Evolutionary conservation across 169 alveolate genomes (phyloP), one percentile per base, ranked within the genome.

Genomic region (Eimeria praecox): DNA sequence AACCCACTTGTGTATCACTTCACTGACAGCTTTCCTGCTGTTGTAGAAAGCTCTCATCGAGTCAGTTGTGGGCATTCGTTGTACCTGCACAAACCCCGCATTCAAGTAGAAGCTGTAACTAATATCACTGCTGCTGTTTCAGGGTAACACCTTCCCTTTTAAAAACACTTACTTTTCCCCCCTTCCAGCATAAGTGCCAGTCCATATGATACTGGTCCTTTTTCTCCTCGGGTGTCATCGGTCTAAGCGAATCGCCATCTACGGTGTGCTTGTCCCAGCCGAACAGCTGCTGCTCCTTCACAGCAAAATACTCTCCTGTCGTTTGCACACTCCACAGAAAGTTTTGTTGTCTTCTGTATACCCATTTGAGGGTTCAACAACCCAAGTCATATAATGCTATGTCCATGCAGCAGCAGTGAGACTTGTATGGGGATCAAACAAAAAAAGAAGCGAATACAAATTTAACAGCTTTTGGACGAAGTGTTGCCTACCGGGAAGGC

Each of bases 241-340:
- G 30, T 12, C 85, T n/a, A 73, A 94, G 80, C 62, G 27, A 30
- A 64, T 10, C 94, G 87, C 97, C 97, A 66, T 90, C 97, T 12
- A 97, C 75, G 52, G 97, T 98, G 95, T 96, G 97, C 64, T 96
- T 94, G 69, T 97, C 97, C 99, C 99, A 98, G 46, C 97, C 97
- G 78, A 98, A 98, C 49, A 98, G 62, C 78, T 96, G 88, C 77
- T 97, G 96, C 87, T 98, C 99, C 95, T 98, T 98, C 44, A 98
- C 97, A 5, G 99, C 99, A 90, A 97, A 97, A 88, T 97, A 98
- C 92, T 98, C 99, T 10, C 99, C 98, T 97, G 95, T 71, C 33
- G 33, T 16, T 33, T 71, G 69, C 54, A 44, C 54, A 40, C 87
- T 24, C 87, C 54, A 77, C 35, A 44, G 87, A 16, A 77, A 77